Conservation (phyloP, 2,329 filamentous ascomycete genomes). For the Emergomyces pasteurianus region DNA sequence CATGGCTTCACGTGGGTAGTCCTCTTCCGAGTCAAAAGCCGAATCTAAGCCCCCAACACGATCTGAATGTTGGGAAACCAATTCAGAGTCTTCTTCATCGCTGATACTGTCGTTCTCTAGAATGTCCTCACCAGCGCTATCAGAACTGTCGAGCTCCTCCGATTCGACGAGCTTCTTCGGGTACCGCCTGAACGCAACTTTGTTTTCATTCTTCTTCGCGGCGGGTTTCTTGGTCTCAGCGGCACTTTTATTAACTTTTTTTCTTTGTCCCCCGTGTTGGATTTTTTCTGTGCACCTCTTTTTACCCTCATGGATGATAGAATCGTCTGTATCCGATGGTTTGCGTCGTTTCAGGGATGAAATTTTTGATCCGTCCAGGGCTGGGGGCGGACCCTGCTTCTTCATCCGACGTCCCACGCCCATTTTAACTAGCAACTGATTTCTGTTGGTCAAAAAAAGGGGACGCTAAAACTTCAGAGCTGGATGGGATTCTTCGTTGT, state of each 20-base stretch:
- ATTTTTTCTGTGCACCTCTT: constrained; percentile 9
- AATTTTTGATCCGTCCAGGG: constrained; percentile 60
- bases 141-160: constrained; percentile 23
- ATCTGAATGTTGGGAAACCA: constrained; percentile 39
- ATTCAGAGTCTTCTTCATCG: constrained; percentile 41
- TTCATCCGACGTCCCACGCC: constrained; percentile 85
- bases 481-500: background rate
- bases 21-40: constrained; percentile 61
- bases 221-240: constrained; percentile 28
- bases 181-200: constrained; percentile 12
- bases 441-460: constrained; percentile 6
- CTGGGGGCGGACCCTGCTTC: constrained; percentile 80
- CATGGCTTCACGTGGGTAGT: constrained; percentile 52
- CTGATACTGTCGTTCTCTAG: constrained; percentile 33
- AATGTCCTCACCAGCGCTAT: constrained; percentile 27
- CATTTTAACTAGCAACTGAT: constrained; percentile 45
- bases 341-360: constrained; percentile 66
- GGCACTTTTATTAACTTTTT: constrained; percentile 25
- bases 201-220: constrained; percentile 16
- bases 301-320: constrained; percentile 7
- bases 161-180: constrained; percentile 27
- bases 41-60: constrained; percentile 35
- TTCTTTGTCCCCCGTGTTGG: constrained; percentile 37
- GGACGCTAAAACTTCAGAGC: background rate
- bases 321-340: constrained; percentile 54